Evolutionary conservation across 2,329 filamentous ascomycete genomes (phyloP).

Genomic region (Epichloe uncinata): DNA sequence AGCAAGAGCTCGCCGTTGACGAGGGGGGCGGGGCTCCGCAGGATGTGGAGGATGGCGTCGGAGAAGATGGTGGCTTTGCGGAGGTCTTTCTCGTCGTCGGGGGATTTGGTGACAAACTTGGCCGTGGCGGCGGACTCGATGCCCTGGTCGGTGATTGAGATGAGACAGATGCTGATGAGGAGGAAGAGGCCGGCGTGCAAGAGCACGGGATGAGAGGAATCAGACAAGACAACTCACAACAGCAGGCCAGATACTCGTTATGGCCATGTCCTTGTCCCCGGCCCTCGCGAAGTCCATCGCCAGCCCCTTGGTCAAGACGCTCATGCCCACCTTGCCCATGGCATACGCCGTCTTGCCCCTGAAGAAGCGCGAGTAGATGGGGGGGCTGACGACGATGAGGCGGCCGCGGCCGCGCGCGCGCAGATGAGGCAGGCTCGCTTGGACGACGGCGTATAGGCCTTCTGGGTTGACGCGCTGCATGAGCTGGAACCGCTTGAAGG

Average conservation of each 20-base stretch:
- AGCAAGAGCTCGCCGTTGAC: slow-evolving; percentile 63
- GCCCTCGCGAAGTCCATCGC: slow-evolving; percentile 60
- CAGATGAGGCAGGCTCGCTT: slow-evolving; percentile 56
- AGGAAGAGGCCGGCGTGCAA: no score
- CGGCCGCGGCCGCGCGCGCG: slow-evolving; percentile 34
- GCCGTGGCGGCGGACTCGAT: slow-evolving; percentile 67
- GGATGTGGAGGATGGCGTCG: slow-evolving; percentile 62
- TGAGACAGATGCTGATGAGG: no score
- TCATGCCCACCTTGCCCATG: slow-evolving; percentile 68
- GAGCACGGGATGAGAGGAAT: not conserved
- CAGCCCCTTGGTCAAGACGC: slow-evolving; percentile 64
- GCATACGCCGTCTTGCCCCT: slow-evolving; percentile 78
- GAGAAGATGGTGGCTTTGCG: slow-evolving; percentile 63
- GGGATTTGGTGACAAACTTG: slow-evolving; percentile 30
- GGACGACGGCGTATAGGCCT: slow-evolving; percentile 60
- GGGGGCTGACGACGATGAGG: slow-evolving; percentile 68
- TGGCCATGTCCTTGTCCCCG: slow-evolving; percentile 54
- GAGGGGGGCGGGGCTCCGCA: slow-evolving; percentile 40
- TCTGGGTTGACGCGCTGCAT: slow-evolving; percentile 66
- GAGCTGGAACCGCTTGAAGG: slow-evolving; percentile 61
- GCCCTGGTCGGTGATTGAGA: slow-evolving; percentile 21
- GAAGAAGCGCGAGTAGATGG: slow-evolving; percentile 78
- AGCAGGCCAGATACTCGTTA: slow-evolving; percentile 75
- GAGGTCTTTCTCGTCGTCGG: slow-evolving; percentile 41
- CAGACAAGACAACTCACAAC: slow-evolving; percentile 33